Percentiles rank a stretch among this genome's conserved stretches.
Conservation (phyloP, 2,329 filamentous ascomycete genomes). For the Blastomyces emzantsi region DNA sequence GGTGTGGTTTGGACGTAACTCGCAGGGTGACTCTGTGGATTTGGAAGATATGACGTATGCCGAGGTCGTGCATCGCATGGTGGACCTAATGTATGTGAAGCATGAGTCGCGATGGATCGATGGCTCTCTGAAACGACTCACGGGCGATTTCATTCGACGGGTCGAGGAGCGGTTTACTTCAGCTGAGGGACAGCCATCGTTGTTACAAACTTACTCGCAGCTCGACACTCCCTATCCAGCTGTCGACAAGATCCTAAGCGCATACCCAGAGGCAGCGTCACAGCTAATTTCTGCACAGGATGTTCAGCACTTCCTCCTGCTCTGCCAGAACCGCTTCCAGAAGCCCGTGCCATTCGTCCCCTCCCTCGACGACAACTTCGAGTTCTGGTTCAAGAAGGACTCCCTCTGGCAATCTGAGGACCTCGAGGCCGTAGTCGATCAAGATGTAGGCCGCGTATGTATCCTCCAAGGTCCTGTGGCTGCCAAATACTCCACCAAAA, state of each 20-base stretch:
- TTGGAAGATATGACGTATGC: slow-evolving; percentile 94
- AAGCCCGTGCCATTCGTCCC: slow-evolving; percentile 97
- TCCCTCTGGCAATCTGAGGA: slow-evolving; percentile 99
- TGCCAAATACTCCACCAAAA: slow-evolving; percentile 75
- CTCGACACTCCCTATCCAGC: slow-evolving; percentile 71
- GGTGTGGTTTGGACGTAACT: slow-evolving; percentile 89
- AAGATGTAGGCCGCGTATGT: slow-evolving; percentile 92
- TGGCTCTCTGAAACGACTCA: slow-evolving; percentile 68
- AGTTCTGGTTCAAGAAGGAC: slow-evolving; percentile 99
- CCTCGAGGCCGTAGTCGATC: slow-evolving; percentile 85
- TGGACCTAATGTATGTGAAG: slow-evolving; percentile 84
- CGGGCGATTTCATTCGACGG: slow-evolving; percentile 91
- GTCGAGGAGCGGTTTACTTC: slow-evolving; percentile 91
- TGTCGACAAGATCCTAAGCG: slow-evolving; percentile 67
- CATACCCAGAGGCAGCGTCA: slow-evolving; percentile 75
- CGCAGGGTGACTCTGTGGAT: slow-evolving; percentile 69
- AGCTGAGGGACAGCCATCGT: slow-evolving; percentile 60
- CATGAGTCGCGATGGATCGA: slow-evolving; percentile 91
- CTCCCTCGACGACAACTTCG: slow-evolving; percentile 90
- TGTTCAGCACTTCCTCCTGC: slow-evolving; percentile 88
- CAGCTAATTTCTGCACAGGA: slow-evolving; percentile 98
- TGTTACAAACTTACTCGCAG: slow-evolving; percentile 84
- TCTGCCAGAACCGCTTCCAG: slow-evolving; percentile 85
- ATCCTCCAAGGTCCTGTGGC: slow-evolving; percentile 94
- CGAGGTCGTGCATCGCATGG: slow-evolving; percentile 77